Evolutionary conservation across 2,329 filamentous ascomycete species (phyloP), one percentile per base, ranked within the genome.

Genomic region (Diaporthe citri): DNA sequence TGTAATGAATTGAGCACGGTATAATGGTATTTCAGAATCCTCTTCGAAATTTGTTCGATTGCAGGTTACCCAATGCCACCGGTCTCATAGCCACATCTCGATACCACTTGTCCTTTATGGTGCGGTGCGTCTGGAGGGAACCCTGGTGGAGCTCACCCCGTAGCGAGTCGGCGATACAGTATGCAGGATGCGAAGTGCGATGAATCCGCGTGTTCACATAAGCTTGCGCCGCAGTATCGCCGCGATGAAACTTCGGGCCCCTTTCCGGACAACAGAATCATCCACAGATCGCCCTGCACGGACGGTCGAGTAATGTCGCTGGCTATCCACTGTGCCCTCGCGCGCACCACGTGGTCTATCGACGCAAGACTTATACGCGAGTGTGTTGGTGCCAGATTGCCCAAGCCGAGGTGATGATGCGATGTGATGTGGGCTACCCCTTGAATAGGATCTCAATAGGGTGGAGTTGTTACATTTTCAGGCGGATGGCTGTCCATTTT

Each of bases 271-370:
- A 20, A 28, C n/a, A 36, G n/a, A 20, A 22, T 13, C 15, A 31
- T 31, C 59, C 39, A 64, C 39, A n/a, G 60, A 48, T 64, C 60
- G 60, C 41, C 25, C 41, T 43, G 60, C 60, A 48, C 60, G 28
- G 41, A 64, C 39, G 20, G 8, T 31, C 28, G 25, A 15, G 60
- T 8, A 34, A 34, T 28, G 41, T 28, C 39, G 25, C 15, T 28
- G 8, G 9, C 10, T 34, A 46, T 46, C 60, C 60, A 22, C 60
- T 4, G 2, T n/a, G 17, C 17, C n/a, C 17, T n/a, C 5, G 28
- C 28, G 41, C 41, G 15, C 25, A 13, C 25, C 41, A 22, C 17
- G 60, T 43, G 17, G 60, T 48, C 28, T 43, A 25, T 31, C 15
- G 41, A 46, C 4, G 17, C 25, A 64, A 22, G 60, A 31, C 20